Conservation (phyloP, 192 early-diverging fungal genomes). For the Gamsiella multidivaricata region DNA sequence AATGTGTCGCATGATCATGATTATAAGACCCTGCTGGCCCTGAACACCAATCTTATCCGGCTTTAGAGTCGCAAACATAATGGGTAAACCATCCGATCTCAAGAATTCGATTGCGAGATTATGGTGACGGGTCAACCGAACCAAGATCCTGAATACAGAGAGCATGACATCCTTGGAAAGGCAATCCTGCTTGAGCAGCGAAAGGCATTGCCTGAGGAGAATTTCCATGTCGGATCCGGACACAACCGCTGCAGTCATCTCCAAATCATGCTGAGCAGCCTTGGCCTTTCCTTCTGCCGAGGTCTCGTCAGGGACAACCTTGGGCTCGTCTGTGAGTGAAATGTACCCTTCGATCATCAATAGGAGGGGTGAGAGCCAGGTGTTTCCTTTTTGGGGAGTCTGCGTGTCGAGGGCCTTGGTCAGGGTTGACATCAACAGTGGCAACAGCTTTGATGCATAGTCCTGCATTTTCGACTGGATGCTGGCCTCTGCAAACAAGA, state of each 20-base stretch:
- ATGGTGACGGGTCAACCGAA: constrained; percentile 81
- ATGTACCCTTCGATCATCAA: constrained; percentile 76
- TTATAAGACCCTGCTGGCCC: constrained; percentile 80
- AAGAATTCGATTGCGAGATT: constrained; percentile 76
- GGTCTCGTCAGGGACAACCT: constrained; percentile 32
- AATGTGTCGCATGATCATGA: constrained; percentile 89
- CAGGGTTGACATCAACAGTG: constrained; percentile 35
- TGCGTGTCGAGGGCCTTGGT: not conserved
- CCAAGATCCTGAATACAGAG: constrained; percentile 80
- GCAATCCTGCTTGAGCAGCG: constrained; percentile 44
- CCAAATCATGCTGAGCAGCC: constrained; percentile 28
- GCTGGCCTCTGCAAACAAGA: constrained; percentile 66
- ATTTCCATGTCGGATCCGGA: constrained; percentile 33
- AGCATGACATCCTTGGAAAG: constrained; percentile 64
- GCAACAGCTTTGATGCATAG: constrained; percentile 26
- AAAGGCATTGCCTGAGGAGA: constrained; percentile 54
- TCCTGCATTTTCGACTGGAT: constrained; percentile 60
- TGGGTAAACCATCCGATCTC: constrained; percentile 68
- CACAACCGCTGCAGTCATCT: constrained; percentile 50
- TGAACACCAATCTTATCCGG: constrained; percentile 73
- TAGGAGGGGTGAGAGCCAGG: constrained; percentile 69
- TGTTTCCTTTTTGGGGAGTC: constrained; percentile 27
- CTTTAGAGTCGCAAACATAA: constrained; percentile 72
- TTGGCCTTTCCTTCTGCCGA: constrained; percentile 35
- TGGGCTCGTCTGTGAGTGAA: constrained; percentile 73